Evolutionary conservation across 176 grass and related monocot genomes (phyloP).

Genomic region (Pontederia crassipes): DNA sequence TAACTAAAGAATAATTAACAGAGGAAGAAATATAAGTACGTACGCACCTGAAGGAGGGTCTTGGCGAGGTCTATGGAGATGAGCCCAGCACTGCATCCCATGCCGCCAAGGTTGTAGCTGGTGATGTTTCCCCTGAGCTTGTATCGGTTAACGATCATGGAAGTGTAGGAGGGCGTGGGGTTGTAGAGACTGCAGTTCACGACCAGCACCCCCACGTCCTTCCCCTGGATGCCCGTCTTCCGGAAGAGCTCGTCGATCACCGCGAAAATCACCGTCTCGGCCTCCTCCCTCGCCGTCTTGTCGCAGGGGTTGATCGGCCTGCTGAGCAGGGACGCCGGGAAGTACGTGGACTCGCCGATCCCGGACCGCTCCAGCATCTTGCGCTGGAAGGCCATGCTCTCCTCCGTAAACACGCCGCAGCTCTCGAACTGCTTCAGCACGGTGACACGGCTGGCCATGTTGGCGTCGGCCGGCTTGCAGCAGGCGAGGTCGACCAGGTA

Average conservation of each 20-base stretch:
- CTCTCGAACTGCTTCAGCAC: background rate
- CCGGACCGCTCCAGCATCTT: conserved; percentile 11
- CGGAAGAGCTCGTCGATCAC: conserved; percentile 5
- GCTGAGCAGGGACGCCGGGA: conserved; percentile 2
- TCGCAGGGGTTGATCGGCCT: background rate
- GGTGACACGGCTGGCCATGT: background rate
- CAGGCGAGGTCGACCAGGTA: conserved; percentile 7
- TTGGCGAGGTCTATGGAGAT: conserved; percentile 11
- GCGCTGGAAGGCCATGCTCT: conserved; percentile 12
- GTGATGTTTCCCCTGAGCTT: conserved; percentile 2
- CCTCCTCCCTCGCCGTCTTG: conserved; percentile 5
- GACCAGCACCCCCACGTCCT: conserved; percentile 2
- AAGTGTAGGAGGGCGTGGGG: background rate
- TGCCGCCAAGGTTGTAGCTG: conserved; percentile 10
- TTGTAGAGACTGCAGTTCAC: conserved; percentile 15
- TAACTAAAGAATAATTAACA: background rate
- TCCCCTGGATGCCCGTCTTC: background rate
- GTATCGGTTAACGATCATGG: conserved; percentile 16
- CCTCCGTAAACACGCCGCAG: background rate
- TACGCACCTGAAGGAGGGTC: conserved; percentile 12
- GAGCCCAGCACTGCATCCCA: conserved; percentile 16
- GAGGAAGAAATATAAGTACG: background rate
- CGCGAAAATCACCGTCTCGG: conserved; percentile 4
- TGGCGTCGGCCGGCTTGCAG: conserved; percentile 1
- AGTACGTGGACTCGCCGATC: conserved; percentile 4